Conservation (phyloP, 164 flowering plant species). For the Tinospora cordifolia region DNA sequence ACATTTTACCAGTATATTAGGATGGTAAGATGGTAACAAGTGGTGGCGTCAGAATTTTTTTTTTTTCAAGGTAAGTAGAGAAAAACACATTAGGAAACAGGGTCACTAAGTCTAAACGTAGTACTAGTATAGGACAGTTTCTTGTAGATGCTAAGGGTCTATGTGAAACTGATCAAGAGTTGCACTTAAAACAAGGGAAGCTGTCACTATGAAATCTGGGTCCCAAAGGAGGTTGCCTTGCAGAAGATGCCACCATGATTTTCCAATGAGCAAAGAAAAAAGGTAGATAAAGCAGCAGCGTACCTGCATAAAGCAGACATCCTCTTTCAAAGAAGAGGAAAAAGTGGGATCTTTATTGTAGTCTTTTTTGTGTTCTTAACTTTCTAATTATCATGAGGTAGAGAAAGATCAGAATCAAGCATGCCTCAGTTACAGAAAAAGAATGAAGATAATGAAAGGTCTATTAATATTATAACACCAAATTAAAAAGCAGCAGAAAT, state of each 20-base stretch:
- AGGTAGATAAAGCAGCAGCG: background rate
- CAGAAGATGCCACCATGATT: background rate
- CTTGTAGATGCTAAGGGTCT: background rate
- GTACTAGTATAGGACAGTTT: background rate
- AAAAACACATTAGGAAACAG: background rate
- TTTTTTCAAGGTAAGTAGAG: background rate
- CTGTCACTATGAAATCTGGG: background rate
- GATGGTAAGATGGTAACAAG: background rate
- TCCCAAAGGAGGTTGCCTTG: background rate
- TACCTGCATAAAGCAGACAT: background rate
- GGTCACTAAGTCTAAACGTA: background rate
- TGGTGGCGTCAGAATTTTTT: too few species aligned
- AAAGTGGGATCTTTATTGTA: background rate
- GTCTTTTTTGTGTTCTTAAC: background rate
- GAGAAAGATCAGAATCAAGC: background rate
- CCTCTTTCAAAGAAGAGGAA: background rate
- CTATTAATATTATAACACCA: background rate
- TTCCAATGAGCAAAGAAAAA: slow-evolving; percentile 2
- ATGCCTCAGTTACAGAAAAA: background rate
- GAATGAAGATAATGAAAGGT: background rate
- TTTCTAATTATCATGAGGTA: background rate
- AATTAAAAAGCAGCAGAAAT: too few species aligned
- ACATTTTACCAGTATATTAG: background rate
- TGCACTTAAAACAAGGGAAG: background rate
- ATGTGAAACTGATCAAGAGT: background rate